Conservation (phyloP, 2,329 filamentous ascomycete species). For the Fusarium drepaniforme region DNA sequence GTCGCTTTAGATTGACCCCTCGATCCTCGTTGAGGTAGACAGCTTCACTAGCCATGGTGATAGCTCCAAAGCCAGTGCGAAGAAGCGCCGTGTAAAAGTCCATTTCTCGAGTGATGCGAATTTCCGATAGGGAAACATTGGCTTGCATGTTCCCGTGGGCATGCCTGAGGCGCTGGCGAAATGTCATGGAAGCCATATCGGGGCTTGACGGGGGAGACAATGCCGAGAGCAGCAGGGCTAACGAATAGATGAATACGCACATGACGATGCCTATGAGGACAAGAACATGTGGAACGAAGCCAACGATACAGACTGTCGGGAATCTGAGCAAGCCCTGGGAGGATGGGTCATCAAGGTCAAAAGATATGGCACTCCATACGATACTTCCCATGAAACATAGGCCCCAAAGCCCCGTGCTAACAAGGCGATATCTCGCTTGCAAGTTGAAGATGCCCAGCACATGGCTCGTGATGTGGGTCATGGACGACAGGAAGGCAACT, state of each 20-base stretch:
- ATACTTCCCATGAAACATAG: conserved; percentile 90
- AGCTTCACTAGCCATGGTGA: conserved; percentile 94
- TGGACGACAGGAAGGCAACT: conserved; percentile 87
- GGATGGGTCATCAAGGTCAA: conserved; percentile 70
- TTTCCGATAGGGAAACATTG: conserved; percentile 84
- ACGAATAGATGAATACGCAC: conserved; percentile 81
- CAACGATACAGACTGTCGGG: conserved; percentile 93
- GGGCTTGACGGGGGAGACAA: conserved; percentile 47
- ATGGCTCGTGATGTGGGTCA: conserved; percentile 90
- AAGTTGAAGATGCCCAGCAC: conserved; percentile 83
- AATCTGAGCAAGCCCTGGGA: conserved; percentile 82
- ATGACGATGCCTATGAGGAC: conserved; percentile 83
- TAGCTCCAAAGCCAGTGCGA: conserved; percentile 85
- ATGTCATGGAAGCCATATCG: conserved; percentile 50
- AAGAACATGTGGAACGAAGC: conserved; percentile 94
- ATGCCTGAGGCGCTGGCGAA: conserved; percentile 71
- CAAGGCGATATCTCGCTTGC: conserved; percentile 82
- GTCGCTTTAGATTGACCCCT: conserved; percentile 76
- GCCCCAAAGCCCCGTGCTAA: conserved; percentile 92
- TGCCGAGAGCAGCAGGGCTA: conserved; percentile 83
- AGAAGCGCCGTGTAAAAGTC: conserved; percentile 96
- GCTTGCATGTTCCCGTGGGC: conserved; percentile 94
- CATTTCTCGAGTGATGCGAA: conserved; percentile 86
- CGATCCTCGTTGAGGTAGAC: conserved; percentile 95
- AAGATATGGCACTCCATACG: conserved; percentile 77